These are phyloP conservation scores for Backusella australiensis DNA, from an alignment of 192 early-diverging fungal genomes.

Conservation along the genomic window DNA sequence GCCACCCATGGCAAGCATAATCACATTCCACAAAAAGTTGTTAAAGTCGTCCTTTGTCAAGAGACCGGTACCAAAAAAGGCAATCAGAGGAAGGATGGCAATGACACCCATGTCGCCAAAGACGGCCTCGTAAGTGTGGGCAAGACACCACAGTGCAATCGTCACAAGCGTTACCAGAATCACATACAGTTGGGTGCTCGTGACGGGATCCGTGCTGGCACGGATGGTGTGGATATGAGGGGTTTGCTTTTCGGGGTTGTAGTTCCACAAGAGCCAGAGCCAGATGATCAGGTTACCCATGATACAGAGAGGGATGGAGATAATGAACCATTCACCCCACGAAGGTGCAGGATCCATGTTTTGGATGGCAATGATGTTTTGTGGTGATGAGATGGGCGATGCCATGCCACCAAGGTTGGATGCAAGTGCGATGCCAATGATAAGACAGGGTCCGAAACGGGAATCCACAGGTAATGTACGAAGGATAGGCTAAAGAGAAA, in stretches of 20 bases:
- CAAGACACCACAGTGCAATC: slow-evolving; percentile 89
- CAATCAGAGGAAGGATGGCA: slow-evolving; percentile 87
- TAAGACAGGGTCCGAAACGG: slow-evolving; percentile 81
- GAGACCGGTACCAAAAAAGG: slow-evolving; percentile 87
- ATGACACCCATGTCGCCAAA: slow-evolving; percentile 97
- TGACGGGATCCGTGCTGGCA: slow-evolving; percentile 56
- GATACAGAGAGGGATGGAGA: slow-evolving; percentile 85
- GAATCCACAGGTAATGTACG: slow-evolving; percentile 82
- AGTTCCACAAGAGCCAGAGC: slow-evolving; percentile 77
- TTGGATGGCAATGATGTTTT: slow-evolving; percentile 94
- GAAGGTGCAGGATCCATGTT: slow-evolving; percentile 87
- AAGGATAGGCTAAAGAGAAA: slow-evolving; percentile 70
- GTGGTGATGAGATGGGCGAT: slow-evolving; percentile 94
- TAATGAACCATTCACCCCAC: slow-evolving; percentile 90
- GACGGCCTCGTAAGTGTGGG: slow-evolving; percentile 65
- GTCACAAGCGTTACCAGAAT: slow-evolving; percentile 69
- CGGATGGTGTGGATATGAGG: slow-evolving; percentile 56
- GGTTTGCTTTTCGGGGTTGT: slow-evolving; percentile 69
- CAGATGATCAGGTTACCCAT: slow-evolving; percentile 81
- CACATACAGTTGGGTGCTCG: slow-evolving; percentile 74
- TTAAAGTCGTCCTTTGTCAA: slow-evolving; percentile 97
- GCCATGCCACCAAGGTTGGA: slow-evolving; percentile 98
- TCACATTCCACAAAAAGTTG: slow-evolving; percentile 92
- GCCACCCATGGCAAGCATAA: slow-evolving; percentile 92
- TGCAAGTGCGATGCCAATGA: slow-evolving; percentile 96